These are phyloP conservation scores for Diaporthe destruens DNA, from an alignment of 2,329 filamentous ascomycete genomes.

Conservation along the genomic window DNA sequence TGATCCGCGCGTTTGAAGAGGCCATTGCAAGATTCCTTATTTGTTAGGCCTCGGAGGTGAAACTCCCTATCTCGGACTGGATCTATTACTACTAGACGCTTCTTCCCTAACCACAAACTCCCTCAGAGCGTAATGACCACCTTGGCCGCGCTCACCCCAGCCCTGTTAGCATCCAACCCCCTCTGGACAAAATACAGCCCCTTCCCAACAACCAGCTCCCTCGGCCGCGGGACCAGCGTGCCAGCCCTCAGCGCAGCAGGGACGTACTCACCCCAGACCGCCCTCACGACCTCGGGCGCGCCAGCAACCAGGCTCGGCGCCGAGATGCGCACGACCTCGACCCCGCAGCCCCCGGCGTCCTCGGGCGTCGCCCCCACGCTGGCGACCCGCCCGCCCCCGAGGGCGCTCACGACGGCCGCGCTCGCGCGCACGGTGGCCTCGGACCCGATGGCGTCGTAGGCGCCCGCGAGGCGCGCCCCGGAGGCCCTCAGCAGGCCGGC, in stretches of 20 bases:
- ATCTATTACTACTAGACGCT: no score
- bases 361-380: constrained; percentile 26
- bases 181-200: constrained; percentile 49
- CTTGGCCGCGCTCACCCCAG: constrained; percentile 54
- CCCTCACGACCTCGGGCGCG: constrained; percentile 24
- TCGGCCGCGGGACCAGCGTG: constrained; percentile 46
- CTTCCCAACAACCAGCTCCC: constrained; percentile 46
- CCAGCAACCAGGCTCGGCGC: constrained; percentile 16
- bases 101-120: no score
- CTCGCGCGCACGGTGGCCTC: constrained; percentile 29
- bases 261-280: constrained; percentile 44
- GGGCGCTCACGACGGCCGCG: constrained; percentile 22
- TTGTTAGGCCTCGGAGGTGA: no score
- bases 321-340: constrained; percentile 28
- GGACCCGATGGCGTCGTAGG: constrained; percentile 39
- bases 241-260: constrained; percentile 47
- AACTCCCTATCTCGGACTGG: no score
- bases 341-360: neutral
- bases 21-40: no score
- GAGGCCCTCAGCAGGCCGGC: constrained; percentile 9
- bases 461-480: constrained; percentile 27
- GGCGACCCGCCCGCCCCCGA: constrained; percentile 21
- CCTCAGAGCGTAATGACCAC: constrained; percentile 49
- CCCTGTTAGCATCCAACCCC: constrained; percentile 48
- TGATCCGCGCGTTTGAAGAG: neutral